phyloP scores from a whole-genome alignment of 2,329 filamentous ascomycete genomes.

The Decorospora gaudefroyi region DNA sequence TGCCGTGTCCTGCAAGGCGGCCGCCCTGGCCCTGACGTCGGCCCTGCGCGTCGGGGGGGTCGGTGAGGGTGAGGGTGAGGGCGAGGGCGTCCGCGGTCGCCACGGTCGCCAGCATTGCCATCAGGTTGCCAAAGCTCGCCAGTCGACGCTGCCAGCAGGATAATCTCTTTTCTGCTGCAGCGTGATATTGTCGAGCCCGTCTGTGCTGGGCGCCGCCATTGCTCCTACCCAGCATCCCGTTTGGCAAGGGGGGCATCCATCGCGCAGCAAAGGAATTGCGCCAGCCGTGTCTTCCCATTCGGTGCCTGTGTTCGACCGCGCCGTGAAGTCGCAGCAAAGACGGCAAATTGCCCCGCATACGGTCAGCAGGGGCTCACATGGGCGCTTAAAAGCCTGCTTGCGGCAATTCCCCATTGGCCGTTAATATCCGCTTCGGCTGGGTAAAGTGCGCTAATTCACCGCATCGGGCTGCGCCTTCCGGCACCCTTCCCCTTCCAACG shows the following conservation, averaged over 20 bases:
- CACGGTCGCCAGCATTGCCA: too few species aligned
- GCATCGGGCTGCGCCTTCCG: too few species aligned
- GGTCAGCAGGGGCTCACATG: slow-evolving; percentile 20
- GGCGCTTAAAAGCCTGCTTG: slow-evolving; percentile 40
- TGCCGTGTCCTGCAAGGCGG: slow-evolving; percentile 8
- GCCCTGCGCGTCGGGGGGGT: slow-evolving; percentile 9
- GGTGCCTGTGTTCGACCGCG: slow-evolving; percentile 25
- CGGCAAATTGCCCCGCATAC: slow-evolving; percentile 27
- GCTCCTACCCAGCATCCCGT: slow-evolving; percentile 29
- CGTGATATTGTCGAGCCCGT: slow-evolving; percentile 37
- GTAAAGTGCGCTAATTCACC: slow-evolving; percentile 31
- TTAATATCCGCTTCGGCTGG: slow-evolving; percentile 20
- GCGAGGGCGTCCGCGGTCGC: too few species aligned
- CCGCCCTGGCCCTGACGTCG: slow-evolving; percentile 5
- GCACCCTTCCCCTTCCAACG: slow-evolving; percentile 11
- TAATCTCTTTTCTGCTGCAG: slow-evolving; percentile 36
- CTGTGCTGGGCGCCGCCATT: slow-evolving; percentile 35
- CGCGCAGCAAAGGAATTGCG: slow-evolving; percentile 29
- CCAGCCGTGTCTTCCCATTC: slow-evolving; percentile 34
- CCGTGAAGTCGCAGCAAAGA: slow-evolving; percentile 28
- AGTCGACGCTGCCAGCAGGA: slow-evolving; percentile 11
- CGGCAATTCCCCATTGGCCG: slow-evolving; percentile 22
- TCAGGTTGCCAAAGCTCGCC: too few species aligned
- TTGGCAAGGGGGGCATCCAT: slow-evolving; percentile 38
- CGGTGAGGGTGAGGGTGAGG: too few species aligned